phyloP scores from a whole-genome alignment of 805 yeast genomes.

The Scheffersomyces ergatensis region DNA sequence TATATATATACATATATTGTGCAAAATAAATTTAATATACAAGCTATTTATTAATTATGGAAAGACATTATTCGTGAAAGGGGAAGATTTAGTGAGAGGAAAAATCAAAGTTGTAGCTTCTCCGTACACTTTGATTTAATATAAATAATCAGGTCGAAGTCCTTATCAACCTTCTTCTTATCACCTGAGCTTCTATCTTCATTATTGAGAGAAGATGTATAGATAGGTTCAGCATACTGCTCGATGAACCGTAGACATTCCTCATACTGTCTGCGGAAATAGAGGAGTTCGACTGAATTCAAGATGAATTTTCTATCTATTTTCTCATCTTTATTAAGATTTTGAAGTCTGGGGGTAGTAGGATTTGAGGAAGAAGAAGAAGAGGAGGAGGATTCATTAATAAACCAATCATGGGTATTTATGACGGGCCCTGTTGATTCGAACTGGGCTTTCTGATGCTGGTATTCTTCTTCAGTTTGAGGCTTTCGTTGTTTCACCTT shows the following conservation, averaged over 20 bases:
- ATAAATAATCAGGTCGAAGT: conserved; percentile 1
- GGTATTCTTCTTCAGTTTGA: conserved; percentile 66
- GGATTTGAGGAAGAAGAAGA: too few relatives aligned
- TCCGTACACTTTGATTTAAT: conserved; percentile 4
- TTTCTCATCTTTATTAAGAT: conserved; percentile 29
- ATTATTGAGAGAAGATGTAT: conserved; percentile 15
- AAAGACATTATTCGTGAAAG: too few relatives aligned
- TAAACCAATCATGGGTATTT: conserved; percentile 46
- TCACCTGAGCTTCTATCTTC: not conserved
- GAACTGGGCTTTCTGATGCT: conserved; percentile 50
- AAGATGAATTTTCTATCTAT: conserved; percentile 54
- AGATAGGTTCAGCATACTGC: conserved; percentile 27
- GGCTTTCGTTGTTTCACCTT: conserved; percentile 48
- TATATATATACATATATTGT: conserved; percentile 8
- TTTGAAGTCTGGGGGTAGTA: too few relatives aligned
- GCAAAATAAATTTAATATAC: too few relatives aligned
- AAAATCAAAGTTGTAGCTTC: conserved; percentile 1
- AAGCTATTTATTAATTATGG: too few relatives aligned
- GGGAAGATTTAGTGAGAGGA: too few relatives aligned
- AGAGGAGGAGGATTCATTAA: too few relatives aligned
- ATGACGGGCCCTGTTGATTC: conserved; percentile 54
- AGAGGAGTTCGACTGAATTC: conserved; percentile 62
- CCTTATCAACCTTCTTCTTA: conserved; percentile 3
- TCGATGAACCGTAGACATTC: conserved; percentile 49
- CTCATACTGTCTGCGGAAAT: conserved; percentile 50